Conservation (phyloP, 2,329 filamentous ascomycete species). For the Lithohypha guttulata region DNA sequence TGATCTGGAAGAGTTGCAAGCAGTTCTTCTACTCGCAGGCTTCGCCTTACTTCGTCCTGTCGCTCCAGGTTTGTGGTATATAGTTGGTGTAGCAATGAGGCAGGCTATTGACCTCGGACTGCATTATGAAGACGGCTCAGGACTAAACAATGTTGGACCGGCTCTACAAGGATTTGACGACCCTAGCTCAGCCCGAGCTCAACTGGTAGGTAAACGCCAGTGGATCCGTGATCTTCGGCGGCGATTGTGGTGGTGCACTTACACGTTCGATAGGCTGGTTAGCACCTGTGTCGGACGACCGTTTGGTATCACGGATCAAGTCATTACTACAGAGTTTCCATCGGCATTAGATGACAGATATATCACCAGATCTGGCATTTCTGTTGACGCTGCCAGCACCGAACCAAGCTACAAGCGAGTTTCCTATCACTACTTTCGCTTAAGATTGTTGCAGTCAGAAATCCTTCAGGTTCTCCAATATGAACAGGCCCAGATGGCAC, state of each 20-base stretch:
- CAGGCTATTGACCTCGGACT: conserved; percentile 83
- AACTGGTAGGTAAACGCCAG: conserved; percentile 58
- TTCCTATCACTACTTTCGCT: conserved; percentile 81
- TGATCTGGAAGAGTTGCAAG: conserved; percentile 85
- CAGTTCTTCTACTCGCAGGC: conserved; percentile 79
- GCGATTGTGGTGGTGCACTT: conserved; percentile 93
- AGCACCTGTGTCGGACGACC: conserved; percentile 87
- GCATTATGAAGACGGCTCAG: conserved; percentile 79
- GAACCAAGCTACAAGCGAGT: conserved; percentile 81
- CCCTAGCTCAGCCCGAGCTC: conserved; percentile 24
- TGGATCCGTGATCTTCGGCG: conserved; percentile 79
- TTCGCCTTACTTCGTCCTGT: conserved; percentile 87
- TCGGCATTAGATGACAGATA: conserved; percentile 78
- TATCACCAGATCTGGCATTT: conserved; percentile 69
- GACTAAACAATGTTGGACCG: conserved; percentile 41
- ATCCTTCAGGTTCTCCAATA: conserved; percentile 89
- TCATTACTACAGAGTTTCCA: conserved; percentile 90
- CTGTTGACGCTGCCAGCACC: conserved; percentile 38
- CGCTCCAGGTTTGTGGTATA: conserved; percentile 92
- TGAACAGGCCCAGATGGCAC: conserved; percentile 72
- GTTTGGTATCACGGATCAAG: conserved; percentile 90
- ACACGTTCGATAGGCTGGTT: conserved; percentile 87
- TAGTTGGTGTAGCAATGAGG: conserved; percentile 83
- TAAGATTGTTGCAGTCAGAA: conserved; percentile 83
- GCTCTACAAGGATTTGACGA: conserved; percentile 17